phyloP scores from a whole-genome alignment of 495 filamentous ascomycete species.

The Lepidopterella palustris region DNA sequence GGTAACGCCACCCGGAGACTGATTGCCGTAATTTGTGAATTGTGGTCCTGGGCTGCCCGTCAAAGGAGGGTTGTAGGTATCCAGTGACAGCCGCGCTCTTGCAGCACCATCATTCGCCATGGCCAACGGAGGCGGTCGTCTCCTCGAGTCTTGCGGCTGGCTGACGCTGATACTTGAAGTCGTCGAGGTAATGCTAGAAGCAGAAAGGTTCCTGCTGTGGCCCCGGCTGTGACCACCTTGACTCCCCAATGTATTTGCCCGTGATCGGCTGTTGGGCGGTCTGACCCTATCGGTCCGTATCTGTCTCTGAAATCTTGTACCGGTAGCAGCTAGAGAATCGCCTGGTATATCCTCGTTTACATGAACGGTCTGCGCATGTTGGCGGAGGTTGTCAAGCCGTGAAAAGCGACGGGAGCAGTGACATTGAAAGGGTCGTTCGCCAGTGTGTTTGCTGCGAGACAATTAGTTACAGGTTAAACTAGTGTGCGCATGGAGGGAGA shows the following conservation, averaged over 20 bases:
- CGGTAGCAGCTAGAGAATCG: conserved; percentile 89
- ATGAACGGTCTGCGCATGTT: conserved; percentile 97
- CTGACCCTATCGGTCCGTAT: conserved; percentile 79
- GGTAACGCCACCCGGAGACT: conserved; percentile 65
- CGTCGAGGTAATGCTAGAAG: conserved; percentile 76
- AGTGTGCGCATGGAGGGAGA: neutral
- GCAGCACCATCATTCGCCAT: conserved; percentile 65
- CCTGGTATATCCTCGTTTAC: conserved; percentile 94
- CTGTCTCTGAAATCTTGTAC: conserved; percentile 89
- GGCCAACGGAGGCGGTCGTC: conserved; percentile 71
- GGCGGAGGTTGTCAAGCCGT: conserved; percentile 90
- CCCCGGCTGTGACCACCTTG: conserved; percentile 62
- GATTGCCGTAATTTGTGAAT: conserved; percentile 44
- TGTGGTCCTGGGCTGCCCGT: conserved; percentile 42
- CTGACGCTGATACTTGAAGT: conserved; percentile 57
- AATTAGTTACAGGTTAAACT: neutral
- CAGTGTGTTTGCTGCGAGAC: conserved; percentile 78
- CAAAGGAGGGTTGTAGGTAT: conserved; percentile 47
- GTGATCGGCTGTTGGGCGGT: conserved; percentile 60
- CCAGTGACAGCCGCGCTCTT: conserved; percentile 55
- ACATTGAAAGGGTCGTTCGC: conserved; percentile 94
- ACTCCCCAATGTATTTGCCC: conserved; percentile 67
- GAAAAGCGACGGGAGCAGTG: conserved; percentile 94
- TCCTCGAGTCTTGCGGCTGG: conserved; percentile 48
- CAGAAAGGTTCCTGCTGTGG: conserved; percentile 76